Evolutionary conservation across 1,284 basidiomycete genomes (phyloP).

Genomic region (Cerrena zonata): DNA sequence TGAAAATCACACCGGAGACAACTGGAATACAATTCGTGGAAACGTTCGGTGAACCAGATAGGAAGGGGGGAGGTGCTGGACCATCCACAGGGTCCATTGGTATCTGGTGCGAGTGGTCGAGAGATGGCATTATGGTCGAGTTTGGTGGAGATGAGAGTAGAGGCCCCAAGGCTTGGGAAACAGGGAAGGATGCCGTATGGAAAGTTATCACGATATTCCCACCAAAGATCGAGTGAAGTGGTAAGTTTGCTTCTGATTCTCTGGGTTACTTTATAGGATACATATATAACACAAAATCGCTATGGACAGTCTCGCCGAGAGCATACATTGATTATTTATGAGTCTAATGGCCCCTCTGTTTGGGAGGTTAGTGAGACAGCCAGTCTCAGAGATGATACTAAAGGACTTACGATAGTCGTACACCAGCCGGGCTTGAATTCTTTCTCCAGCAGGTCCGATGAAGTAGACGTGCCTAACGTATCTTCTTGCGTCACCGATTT

Average conservation of each 20-base stretch:
- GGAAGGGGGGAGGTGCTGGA: constrained; percentile 81
- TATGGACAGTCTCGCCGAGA: background rate
- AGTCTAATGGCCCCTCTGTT: background rate
- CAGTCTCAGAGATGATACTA: background rate
- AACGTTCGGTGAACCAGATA: constrained; percentile 72
- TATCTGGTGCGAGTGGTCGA: constrained; percentile 89
- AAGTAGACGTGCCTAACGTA: constrained; percentile 61
- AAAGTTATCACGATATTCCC: constrained; percentile 64
- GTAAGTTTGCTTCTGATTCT: background rate
- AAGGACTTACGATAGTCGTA: constrained; percentile 58
- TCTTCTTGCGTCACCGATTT: constrained; percentile 53
- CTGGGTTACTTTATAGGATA: background rate
- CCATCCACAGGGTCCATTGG: constrained; percentile 78
- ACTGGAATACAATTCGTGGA: constrained; percentile 74
- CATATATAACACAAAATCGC: background rate
- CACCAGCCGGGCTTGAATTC: constrained; percentile 51
- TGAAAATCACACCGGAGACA: constrained; percentile 46
- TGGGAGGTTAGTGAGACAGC: background rate
- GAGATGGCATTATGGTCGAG: constrained; percentile 74
- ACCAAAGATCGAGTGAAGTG: background rate
- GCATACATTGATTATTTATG: background rate
- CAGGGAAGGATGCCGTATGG: constrained; percentile 75
- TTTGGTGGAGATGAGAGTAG: constrained; percentile 71
- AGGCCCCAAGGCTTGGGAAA: constrained; percentile 80
- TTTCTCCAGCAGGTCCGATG: constrained; percentile 54